Evolutionary conservation across 176 grass and related monocot species (phyloP), one percentile per base, ranked within the genome.

Genomic region (Canna indica): DNA sequence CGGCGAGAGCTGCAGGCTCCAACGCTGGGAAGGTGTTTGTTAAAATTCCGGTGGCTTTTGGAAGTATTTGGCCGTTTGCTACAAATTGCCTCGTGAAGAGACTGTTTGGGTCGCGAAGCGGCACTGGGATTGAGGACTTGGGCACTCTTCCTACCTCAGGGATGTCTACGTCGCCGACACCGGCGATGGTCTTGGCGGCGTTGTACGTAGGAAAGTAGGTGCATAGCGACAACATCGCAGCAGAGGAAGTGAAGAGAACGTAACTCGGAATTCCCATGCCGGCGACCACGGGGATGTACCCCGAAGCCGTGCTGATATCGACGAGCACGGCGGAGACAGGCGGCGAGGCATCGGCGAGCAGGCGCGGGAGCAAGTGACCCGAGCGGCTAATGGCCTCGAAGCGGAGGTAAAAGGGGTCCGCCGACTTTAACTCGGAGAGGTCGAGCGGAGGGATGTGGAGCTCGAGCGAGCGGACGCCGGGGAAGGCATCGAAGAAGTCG

Each of bases 301-400:
- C 29, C 12, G 75, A 81, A 20, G 58, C 75, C 27, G 76, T 8
- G 2, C 52, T 25, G 27, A 90, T 57, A 69, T 95, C 87, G 12
- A 81, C 41, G 3, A 95, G 14, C 41, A 85, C 30, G 0, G 87
- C 82, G 1, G 85, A 78, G 26, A 77, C 67, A 2, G 36, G 81
- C 13, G 72, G 73, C 0, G 63, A 3, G 29, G 81, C 41, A n/a
- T 35, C 66, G 67, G 56, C 59, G n/a, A 85, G 69, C 65, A 87
- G 65, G 25, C 32, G 62, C 14, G 13, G 45, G 57, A 90, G 63
- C 14, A 81, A 75, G 28, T 77, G 87, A 15, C 72, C 77, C 0
- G 91, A 87, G n/a, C 78, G 76, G 52, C 87, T 75, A 0, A 90
- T 67, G 27, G 70, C 58, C 62, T 84, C 80, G 80, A 79, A 90